These are phyloP conservation scores for Penicillium sp. DNA, from an alignment of 2,329 filamentous ascomycete species.

Conservation along the genomic window DNA sequence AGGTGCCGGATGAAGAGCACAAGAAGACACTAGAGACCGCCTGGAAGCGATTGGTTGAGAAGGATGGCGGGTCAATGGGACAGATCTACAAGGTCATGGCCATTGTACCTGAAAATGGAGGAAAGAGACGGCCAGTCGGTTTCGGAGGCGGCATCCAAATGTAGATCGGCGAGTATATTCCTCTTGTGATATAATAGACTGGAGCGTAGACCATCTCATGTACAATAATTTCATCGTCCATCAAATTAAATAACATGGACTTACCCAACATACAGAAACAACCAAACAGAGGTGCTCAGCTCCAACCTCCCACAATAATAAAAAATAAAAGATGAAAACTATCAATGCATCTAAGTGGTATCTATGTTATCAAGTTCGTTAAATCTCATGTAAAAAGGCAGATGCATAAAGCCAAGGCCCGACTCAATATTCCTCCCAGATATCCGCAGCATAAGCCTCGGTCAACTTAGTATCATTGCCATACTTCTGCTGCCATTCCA, in stretches of 20 bases:
- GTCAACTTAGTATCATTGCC: constrained; percentile 77
- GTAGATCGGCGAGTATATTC: constrained; percentile 11
- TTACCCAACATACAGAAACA: neutral
- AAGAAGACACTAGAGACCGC: constrained; percentile 65
- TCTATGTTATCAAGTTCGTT: constrained; percentile 8
- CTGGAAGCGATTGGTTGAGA: constrained; percentile 81
- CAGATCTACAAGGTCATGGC: constrained; percentile 91
- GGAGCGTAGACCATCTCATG: neutral
- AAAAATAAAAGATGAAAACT: neutral
- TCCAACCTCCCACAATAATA: neutral
- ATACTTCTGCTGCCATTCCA: constrained; percentile 79
- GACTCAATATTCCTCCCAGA: constrained; percentile 64
- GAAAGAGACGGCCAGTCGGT: constrained; percentile 75
- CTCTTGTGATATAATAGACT: neutral
- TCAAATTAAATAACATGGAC: neutral
- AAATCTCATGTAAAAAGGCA: constrained; percentile 3
- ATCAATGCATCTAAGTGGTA: constrained; percentile 10
- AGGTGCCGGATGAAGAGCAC: constrained; percentile 48
- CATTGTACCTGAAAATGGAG: constrained; percentile 77
- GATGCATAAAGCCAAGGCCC: neutral
- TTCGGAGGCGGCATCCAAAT: constrained; percentile 68
- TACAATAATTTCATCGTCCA: neutral
- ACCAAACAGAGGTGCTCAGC: no score
- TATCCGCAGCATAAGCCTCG: constrained; percentile 76
- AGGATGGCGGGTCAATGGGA: constrained; percentile 82